These are phyloP conservation scores for Blechomonas ayalai DNA, from an alignment of 208 protist species.

Conservation along the genomic window DNA sequence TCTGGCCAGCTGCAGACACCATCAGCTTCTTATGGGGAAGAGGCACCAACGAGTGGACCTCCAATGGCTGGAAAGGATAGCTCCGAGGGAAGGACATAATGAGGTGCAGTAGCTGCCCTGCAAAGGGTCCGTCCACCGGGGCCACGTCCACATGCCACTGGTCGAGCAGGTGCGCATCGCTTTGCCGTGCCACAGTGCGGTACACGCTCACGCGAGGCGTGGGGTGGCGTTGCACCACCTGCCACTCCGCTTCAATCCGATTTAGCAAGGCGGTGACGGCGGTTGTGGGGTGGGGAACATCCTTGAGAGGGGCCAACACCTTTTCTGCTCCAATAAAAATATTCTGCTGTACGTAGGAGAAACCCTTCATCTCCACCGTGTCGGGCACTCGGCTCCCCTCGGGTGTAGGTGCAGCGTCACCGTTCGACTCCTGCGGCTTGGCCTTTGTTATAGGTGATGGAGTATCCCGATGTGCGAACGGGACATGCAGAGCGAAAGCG, in stretches of 20 bases:
- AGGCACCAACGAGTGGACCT: conserved; percentile 24
- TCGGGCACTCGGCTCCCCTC: neutral
- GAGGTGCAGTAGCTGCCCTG: conserved; percentile 27
- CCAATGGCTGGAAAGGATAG: conserved; percentile 41
- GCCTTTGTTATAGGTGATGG: neutral
- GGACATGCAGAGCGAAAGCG: neutral
- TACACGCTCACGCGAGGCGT: conserved; percentile 6
- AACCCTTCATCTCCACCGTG: neutral
- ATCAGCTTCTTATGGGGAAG: conserved; percentile 26
- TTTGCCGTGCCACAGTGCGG: neutral
- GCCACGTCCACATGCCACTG: conserved; percentile 36
- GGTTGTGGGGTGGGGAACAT: too few relatives aligned
- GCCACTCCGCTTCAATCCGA: conserved; percentile 7
- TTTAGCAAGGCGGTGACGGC: neutral
- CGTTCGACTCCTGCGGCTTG: too few relatives aligned
- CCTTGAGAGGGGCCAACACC: too few relatives aligned
- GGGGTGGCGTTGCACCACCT: conserved; percentile 5
- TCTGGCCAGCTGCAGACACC: conserved; percentile 19
- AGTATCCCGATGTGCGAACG: neutral
- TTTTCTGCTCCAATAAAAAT: neutral
- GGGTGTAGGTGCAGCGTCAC: too few relatives aligned
- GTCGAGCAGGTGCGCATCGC: conserved; percentile 1
- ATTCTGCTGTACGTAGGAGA: neutral
- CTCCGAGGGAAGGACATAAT: conserved; percentile 22
- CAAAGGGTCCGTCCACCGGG: conserved; percentile 34